Evolutionary conservation across 2,329 filamentous ascomycete species (phyloP), one percentile per base, ranked within the genome.

Genomic region (Seiridium cupressi): DNA sequence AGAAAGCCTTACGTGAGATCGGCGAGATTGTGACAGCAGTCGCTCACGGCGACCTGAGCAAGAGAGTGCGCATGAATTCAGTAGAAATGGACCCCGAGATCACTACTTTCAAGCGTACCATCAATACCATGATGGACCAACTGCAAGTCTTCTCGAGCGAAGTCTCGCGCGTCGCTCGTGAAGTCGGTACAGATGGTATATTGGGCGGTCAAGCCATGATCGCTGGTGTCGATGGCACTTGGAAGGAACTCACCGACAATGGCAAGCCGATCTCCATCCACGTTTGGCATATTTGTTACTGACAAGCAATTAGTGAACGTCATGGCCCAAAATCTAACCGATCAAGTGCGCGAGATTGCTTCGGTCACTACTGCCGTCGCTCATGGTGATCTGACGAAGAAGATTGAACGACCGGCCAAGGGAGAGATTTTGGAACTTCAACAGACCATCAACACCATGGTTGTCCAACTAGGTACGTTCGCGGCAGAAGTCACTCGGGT

Each of bases 81-180:
- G 89, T 96, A 66, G 94, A 98, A 79, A 95, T 97, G 89, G 94
- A 98, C 81, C 93, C 93, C 35, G 94, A 98, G 82, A 98, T 98
- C 71, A 95, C 93, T 35, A 93, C 92, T 8, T 98, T 98, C 82
- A 98, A 98, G 79, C 89, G 92, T 69, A 97, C 94, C 63, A 98
- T 98, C 79, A 98, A 98, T 75, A 96, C 91, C 66, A 98, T 98
- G 94, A 96, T 98, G 87, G 94, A 98, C 73, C 94, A 97, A 76
- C 84, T 98, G 61, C 93, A 97, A 73, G 91, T 96, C 62, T 98
- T 98, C 76, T 94, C 94, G 65, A 96, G 92, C 75, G 93, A 98
- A 79, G 94, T 98, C 70, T 97, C 94, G 40, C 90, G 92, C 66
- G 89, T 98, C 67, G 94, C 94, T 57, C 91, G 92, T 74, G 94